These are phyloP conservation scores for Penicillium tannophilum DNA, from an alignment of 495 filamentous ascomycete genomes.

Conservation along the genomic window DNA sequence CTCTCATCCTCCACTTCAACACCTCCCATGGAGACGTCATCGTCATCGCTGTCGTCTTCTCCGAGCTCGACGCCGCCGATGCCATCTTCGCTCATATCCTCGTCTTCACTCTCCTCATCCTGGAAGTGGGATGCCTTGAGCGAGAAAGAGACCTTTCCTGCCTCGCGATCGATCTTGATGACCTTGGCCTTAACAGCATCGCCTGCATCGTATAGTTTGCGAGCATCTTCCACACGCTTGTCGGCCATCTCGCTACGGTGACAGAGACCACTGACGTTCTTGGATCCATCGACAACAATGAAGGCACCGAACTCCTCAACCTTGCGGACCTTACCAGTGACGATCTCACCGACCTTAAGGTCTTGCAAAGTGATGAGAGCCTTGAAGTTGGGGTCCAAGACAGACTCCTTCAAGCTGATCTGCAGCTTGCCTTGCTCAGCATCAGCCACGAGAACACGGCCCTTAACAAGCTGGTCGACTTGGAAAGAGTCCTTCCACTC, in stretches of 20 bases:
- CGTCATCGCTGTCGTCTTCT: constrained; percentile 47
- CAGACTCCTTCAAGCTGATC: constrained; percentile 82
- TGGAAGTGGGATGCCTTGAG: constrained; percentile 91
- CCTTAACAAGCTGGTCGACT: constrained; percentile 84
- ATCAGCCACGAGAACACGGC: constrained; percentile 73
- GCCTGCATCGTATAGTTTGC: constrained; percentile 81
- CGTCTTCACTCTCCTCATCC: constrained; percentile 57
- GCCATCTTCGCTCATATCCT: constrained; percentile 48
- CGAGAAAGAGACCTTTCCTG: constrained; percentile 80
- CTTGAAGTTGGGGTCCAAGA: constrained; percentile 77
- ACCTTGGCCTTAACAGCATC: constrained; percentile 90
- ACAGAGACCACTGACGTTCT: constrained; percentile 88
- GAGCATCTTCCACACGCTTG: constrained; percentile 72
- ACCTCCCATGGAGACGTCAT: constrained; percentile 46
- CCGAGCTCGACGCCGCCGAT: constrained; percentile 49
- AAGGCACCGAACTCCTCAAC: constrained; percentile 95
- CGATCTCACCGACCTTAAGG: constrained; percentile 72
- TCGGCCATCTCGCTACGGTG: constrained; percentile 90
- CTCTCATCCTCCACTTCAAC: constrained; percentile 50
- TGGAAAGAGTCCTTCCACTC: constrained; percentile 93
- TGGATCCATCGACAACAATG: constrained; percentile 80
- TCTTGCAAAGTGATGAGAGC: constrained; percentile 68
- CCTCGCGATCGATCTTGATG: constrained; percentile 70
- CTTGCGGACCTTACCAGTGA: constrained; percentile 88
- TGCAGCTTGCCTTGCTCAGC: constrained; percentile 67